These are phyloP conservation scores for Xylaria bambusicola DNA, from an alignment of 495 filamentous ascomycete species.

Conservation along the genomic window DNA sequence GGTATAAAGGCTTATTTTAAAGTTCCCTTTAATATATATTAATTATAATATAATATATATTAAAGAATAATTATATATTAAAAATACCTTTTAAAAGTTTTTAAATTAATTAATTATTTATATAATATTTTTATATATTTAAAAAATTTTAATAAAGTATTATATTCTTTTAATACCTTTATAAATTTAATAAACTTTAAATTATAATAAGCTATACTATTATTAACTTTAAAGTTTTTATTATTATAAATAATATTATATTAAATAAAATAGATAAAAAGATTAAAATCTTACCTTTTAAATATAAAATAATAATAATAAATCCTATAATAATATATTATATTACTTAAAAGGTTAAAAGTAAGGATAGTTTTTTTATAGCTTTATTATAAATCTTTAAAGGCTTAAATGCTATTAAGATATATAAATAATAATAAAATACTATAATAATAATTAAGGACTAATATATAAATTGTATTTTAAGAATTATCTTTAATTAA, in stretches of 20 bases:
- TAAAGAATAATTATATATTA: not conserved
- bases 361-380: no score
- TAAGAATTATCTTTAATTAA: no score
- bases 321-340: not conserved
- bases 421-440: no score
- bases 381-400: no score
- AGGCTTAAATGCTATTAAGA: no score
- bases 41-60: not conserved
- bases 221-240: not conserved
- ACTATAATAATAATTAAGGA: no score
- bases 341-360: not conserved
- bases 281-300: not conserved
- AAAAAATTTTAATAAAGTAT: not conserved
- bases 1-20: not conserved
- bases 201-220: not conserved
- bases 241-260: not conserved
- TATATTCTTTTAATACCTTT: not conserved
- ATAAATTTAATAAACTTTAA: not conserved
- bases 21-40: not conserved
- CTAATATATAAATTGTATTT: no score
- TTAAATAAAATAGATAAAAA: not conserved
- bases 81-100: not conserved
- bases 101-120: not conserved
- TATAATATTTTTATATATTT: not conserved
- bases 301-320: not conserved